Percentiles rank a stretch among this genome's conserved stretches.
Conservation (phyloP, 2,329 filamentous ascomycete genomes). For the Rutstroemia sp. region DNA sequence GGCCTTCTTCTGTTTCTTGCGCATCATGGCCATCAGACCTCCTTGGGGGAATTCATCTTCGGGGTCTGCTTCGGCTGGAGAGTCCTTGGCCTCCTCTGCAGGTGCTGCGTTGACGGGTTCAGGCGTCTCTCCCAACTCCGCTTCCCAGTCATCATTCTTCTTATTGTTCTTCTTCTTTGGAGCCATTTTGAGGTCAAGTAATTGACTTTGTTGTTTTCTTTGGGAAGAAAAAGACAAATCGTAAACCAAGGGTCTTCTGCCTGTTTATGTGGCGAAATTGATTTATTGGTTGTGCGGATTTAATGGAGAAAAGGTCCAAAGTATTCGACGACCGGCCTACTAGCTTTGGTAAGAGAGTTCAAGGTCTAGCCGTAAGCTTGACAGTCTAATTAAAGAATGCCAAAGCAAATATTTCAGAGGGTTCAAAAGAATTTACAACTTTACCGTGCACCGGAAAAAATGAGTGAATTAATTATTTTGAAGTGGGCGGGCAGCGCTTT, state of each 20-base stretch:
- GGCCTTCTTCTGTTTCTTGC: slow-evolving; percentile 78
- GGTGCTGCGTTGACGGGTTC: slow-evolving; percentile 38
- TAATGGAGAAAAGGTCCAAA: not conserved
- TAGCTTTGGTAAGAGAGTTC: not conserved
- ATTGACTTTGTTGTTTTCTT: not conserved
- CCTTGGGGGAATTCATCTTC: slow-evolving; percentile 41
- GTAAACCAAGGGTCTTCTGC: not conserved
- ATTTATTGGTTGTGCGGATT: not conserved
- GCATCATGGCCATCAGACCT: slow-evolving; percentile 71
- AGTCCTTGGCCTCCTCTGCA: slow-evolving; percentile 36
- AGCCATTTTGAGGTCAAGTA: slow-evolving; percentile 54
- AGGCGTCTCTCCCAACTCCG: slow-evolving; percentile 70
- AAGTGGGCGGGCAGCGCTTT: not conserved
- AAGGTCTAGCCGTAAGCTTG: not conserved
- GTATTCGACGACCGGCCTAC: not conserved
- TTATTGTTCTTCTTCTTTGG: slow-evolving; percentile 95
- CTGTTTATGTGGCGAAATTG: not conserved
- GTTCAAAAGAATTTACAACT: not conserved
- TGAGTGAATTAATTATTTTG: slow-evolving; percentile 2
- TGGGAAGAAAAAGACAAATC: not conserved
- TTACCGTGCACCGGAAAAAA: not conserved
- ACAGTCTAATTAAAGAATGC: slow-evolving; percentile 10
- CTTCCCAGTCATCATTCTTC: slow-evolving; percentile 90
- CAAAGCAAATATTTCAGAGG: not conserved
- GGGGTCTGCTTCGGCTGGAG: slow-evolving; percentile 42